phyloP scores from a whole-genome alignment of 306 rosid genomes.

The Cyclanthera cordifolia region DNA sequence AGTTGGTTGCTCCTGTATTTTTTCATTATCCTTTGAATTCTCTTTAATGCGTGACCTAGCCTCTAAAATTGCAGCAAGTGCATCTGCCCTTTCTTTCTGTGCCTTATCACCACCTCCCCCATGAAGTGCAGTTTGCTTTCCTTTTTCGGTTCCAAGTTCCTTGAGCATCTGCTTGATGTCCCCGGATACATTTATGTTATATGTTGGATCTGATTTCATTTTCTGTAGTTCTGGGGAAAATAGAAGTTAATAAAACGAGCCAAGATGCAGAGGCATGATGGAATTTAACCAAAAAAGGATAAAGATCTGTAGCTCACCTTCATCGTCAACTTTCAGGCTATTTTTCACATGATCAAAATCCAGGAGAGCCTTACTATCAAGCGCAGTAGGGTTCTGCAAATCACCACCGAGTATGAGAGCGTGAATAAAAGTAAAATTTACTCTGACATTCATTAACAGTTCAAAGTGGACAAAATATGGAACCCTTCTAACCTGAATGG shows the following conservation, averaged over 20 bases:
- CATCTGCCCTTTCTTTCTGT: conserved; percentile 87
- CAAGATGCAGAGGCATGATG: conserved; percentile 9
- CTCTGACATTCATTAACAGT: neutral
- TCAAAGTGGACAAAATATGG: conserved; percentile 4
- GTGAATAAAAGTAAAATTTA: conserved; percentile 15
- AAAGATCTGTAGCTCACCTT: conserved; percentile 44
- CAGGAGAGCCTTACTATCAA: conserved; percentile 65
- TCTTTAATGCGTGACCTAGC: conserved; percentile 72
- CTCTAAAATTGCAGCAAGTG: conserved; percentile 78
- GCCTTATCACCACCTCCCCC: conserved; percentile 99
- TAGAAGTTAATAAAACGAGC: conserved; percentile 9
- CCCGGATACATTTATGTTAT: conserved; percentile 75
- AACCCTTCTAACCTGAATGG: conserved; percentile 60
- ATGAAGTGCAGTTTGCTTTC: conserved; percentile 77
- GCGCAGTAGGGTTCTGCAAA: conserved; percentile 88
- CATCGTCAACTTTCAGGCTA: conserved; percentile 66
- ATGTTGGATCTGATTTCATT: conserved; percentile 61
- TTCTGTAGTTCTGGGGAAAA: conserved; percentile 53
- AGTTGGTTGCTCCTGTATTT: conserved; percentile 41
- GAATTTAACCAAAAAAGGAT: conserved; percentile 14
- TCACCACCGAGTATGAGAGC: conserved; percentile 11
- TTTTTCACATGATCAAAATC: conserved; percentile 89
- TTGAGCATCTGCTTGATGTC: conserved; percentile 87
- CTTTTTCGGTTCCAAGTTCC: conserved; percentile 93
- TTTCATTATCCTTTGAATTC: conserved; percentile 43